A percentile compares a stretch with the other conserved stretches of the same genome.
Evolutionary conservation across 2,329 filamentous ascomycete genomes (phyloP).

Genomic region (Clonostachys solani): DNA sequence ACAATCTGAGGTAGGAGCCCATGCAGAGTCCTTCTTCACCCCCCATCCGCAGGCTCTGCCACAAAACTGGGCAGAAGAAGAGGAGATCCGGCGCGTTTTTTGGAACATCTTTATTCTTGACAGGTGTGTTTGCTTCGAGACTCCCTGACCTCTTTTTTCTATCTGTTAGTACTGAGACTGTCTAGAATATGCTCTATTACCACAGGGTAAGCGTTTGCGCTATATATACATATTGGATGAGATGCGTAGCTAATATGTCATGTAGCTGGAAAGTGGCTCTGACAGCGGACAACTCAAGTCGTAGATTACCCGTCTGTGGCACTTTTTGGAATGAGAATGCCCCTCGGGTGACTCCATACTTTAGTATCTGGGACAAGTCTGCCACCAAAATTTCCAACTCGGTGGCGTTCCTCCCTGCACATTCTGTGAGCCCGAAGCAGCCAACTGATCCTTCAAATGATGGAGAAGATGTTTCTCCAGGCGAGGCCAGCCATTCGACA

Average conservation of each 20-base stretch:
- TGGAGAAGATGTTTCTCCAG: neutral
- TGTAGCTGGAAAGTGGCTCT: constrained; percentile 25
- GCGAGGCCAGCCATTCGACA: constrained; percentile 3
- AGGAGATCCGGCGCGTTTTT: constrained; percentile 22
- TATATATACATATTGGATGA: neutral
- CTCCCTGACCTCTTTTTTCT: too few relatives aligned
- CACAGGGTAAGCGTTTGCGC: constrained; percentile 7
- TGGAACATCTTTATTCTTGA: constrained; percentile 25
- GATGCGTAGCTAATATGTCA: neutral
- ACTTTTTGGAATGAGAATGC: constrained; percentile 31
- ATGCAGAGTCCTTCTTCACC: too few relatives aligned
- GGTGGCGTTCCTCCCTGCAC: constrained; percentile 27
- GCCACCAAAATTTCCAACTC: constrained; percentile 29
- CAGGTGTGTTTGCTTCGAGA: constrained; percentile 8
- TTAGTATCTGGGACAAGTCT: constrained; percentile 38
- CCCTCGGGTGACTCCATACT: constrained; percentile 32
- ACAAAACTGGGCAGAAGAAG: constrained; percentile 21
- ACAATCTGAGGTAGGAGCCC: constrained; percentile 3
- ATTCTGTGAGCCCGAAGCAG: constrained; percentile 16
- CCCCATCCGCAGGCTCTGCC: constrained; percentile 8
- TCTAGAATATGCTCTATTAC: constrained; percentile 14
- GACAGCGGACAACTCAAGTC: constrained; percentile 20
- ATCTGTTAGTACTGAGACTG: neutral
- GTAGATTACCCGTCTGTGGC: constrained; percentile 28
- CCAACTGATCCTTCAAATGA: neutral